These are phyloP conservation scores for Eucalyptus marginata DNA, from an alignment of 345 rosid genomes.

Conservation along the genomic window DNA sequence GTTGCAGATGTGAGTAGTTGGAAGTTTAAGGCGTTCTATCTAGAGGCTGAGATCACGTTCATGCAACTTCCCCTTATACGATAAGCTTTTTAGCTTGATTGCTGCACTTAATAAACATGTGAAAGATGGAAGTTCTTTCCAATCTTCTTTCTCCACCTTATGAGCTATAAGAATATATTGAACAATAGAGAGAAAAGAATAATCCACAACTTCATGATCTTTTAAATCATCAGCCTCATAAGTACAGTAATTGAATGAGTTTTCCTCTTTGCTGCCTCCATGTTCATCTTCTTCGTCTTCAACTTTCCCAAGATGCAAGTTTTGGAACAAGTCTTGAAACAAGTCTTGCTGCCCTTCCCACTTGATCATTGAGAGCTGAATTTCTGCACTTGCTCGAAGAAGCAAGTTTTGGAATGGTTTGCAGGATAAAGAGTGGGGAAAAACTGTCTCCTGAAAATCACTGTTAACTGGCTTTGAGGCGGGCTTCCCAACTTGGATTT, in stretches of 20 bases:
- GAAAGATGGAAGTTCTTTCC: neutral
- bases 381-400: neutral
- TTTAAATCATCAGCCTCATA: neutral
- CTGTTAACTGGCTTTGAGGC: neutral
- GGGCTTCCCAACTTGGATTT: neutral
- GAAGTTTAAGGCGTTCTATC: neutral
- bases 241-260: neutral
- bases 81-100: neutral
- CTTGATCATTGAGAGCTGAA: neutral
- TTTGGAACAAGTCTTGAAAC: neutral
- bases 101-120: neutral
- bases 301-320: neutral
- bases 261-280: neutral
- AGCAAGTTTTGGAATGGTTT: neutral
- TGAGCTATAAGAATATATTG: neutral
- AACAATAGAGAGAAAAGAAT: neutral
- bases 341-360: neutral
- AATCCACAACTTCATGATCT: neutral
- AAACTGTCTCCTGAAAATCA: neutral
- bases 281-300: neutral
- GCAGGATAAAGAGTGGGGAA: neutral
- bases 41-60: neutral
- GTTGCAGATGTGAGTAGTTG: neutral
- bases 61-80: neutral
- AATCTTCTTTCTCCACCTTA: neutral